Conservation (phyloP, 1,284 basidiomycete genomes). For the Trichosporon sp. region DNA sequence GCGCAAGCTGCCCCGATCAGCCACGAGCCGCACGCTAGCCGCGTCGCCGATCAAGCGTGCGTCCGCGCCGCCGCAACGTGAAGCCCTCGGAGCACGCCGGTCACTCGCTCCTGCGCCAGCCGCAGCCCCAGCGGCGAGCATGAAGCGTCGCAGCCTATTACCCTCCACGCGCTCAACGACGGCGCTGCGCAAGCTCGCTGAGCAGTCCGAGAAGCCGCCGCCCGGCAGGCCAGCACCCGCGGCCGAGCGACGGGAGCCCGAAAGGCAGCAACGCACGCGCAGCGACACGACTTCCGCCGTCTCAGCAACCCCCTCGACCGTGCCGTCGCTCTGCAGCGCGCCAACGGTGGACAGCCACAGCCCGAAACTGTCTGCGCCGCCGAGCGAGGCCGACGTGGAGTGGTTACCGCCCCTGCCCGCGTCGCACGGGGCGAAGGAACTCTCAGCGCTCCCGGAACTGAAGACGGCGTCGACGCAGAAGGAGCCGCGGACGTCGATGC, state of each 20-base stretch:
- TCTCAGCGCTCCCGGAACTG: no score
- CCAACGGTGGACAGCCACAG: background rate
- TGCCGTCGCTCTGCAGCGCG: background rate
- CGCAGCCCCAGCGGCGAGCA: background rate
- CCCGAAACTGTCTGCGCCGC: background rate
- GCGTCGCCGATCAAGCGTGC: background rate
- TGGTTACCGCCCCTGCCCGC: background rate
- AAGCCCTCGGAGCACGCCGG: background rate
- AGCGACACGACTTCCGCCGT: background rate
- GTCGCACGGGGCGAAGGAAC: background rate
- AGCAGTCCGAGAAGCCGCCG: no score
- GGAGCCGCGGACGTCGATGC: background rate
- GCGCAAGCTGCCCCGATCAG: background rate
- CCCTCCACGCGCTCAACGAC: background rate
- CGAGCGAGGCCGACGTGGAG: background rate
- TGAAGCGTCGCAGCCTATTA: background rate
- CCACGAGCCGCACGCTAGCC: background rate
- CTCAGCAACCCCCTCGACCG: background rate
- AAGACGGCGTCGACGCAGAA: background rate
- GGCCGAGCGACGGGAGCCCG: no score
- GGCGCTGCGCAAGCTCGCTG: background rate
- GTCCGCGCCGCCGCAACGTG: background rate
- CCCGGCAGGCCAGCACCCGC: no score
- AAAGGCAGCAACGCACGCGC: background rate
- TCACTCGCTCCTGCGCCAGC: background rate